Evolutionary conservation across 495 filamentous ascomycete genomes (phyloP).

Genomic region (Geoglossum glabrum): DNA sequence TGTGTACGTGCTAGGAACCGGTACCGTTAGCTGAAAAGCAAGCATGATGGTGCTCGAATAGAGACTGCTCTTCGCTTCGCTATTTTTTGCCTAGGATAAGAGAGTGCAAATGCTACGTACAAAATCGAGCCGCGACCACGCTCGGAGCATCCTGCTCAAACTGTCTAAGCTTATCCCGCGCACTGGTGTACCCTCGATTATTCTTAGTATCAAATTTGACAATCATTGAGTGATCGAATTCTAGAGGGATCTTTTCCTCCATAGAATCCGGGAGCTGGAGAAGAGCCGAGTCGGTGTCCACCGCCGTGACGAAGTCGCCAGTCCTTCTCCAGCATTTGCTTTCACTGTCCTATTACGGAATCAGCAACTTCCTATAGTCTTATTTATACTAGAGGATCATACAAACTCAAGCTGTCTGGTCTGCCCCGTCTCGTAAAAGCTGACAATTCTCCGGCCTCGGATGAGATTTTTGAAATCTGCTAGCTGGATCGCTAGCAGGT

Average conservation of each 20-base stretch:
- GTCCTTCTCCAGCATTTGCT: constrained; percentile 6
- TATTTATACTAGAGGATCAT: no score
- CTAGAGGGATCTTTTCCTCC: neutral
- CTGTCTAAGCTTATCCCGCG: neutral
- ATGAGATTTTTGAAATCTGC: constrained; percentile 62
- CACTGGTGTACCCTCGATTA: neutral
- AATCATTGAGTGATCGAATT: neutral
- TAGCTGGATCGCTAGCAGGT: neutral
- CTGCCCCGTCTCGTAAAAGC: constrained; percentile 2
- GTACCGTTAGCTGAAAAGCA: no score
- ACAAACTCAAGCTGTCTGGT: neutral
- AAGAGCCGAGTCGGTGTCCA: neutral
- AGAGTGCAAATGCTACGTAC: no score
- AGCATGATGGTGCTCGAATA: no score
- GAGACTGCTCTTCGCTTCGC: no score
- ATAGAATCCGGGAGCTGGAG: neutral
- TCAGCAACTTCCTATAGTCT: neutral
- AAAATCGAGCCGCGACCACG: no score
- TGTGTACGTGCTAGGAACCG: no score
- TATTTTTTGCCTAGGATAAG: no score
- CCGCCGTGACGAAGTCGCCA: neutral
- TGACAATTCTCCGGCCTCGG: neutral
- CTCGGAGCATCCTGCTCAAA: neutral
- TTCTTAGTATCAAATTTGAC: neutral
- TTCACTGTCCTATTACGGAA: neutral